Conservation (phyloP, 805 yeast species). For the Sugiyamaella americana region DNA sequence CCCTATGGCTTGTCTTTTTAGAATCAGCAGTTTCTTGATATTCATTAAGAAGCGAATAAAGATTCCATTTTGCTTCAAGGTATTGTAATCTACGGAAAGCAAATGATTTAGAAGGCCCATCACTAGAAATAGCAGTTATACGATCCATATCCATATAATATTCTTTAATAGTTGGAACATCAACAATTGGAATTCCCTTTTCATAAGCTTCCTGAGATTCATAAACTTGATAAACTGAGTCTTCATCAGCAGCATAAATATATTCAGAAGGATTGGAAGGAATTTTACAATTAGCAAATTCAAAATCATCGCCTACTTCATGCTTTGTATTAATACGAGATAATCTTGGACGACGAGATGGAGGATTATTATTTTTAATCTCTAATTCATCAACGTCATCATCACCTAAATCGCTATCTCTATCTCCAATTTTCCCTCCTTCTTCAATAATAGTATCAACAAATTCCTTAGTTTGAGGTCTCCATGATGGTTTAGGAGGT, state of each 20-base stretch:
- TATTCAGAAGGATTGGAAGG: constrained; percentile 46
- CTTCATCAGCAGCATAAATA: constrained; percentile 45
- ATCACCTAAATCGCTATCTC: not conserved
- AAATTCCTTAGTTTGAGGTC: constrained; percentile 51
- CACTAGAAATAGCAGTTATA: constrained; percentile 69
- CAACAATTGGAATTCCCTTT: constrained; percentile 37
- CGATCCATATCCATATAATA: constrained; percentile 78
- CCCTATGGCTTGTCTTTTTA: constrained; percentile 93
- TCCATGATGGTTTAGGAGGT: constrained; percentile 90
- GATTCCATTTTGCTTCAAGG: constrained; percentile 93
- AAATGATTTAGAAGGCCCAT: constrained; percentile 95
- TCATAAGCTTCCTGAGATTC: constrained; percentile 29
- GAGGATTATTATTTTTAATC: constrained; percentile 3
- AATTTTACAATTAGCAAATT: constrained; percentile 48
- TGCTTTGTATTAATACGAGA: constrained; percentile 1
- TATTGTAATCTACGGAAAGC: constrained; percentile 91
- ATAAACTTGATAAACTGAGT: constrained; percentile 65
- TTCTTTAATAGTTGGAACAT: constrained; percentile 74
- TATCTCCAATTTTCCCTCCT: constrained; percentile 16
- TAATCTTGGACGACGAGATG: constrained; percentile 6
- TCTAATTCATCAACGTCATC: not conserved
- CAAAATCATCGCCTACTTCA: constrained; percentile 47
- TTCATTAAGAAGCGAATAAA: constrained; percentile 82
- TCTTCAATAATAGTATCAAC: constrained; percentile 18
- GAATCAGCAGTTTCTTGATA: constrained; percentile 88